A percentile compares a stretch with the other conserved stretches of the same genome.
phyloP scores from a whole-genome alignment of 2,329 filamentous ascomycete species.

The Xylaria multiplex region DNA sequence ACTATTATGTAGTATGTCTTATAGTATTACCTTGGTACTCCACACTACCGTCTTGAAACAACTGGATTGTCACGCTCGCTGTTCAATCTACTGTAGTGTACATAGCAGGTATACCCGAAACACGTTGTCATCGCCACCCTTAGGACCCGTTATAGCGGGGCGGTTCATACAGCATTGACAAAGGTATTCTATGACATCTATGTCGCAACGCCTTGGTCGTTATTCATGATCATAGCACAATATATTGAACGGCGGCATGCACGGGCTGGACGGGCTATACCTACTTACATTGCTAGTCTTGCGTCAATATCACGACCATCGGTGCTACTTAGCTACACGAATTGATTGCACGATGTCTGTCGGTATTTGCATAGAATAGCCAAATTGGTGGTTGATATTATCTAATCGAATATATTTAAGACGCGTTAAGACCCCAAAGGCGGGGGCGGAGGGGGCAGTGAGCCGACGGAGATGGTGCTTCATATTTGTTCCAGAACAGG shows the following conservation, averaged over 20 bases:
- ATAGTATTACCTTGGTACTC: neutral
- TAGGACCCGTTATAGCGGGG: constrained; percentile 2
- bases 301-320: neutral
- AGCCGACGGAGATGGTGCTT: constrained; percentile 39
- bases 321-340: neutral
- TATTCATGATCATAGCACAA: neutral
- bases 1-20: neutral
- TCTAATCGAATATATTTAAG: constrained; percentile 21
- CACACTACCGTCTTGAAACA: constrained; percentile 18
- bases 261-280: neutral
- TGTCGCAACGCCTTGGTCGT: neutral
- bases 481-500: constrained; percentile 48
- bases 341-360: too few relatives aligned
- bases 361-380: neutral
- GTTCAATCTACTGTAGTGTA: neutral
- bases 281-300: neutral
- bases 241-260: neutral
- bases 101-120: constrained; percentile 3
- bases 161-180: neutral
- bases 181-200: neutral
- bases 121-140: constrained; percentile 6
- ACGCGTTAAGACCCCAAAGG: constrained; percentile 10
- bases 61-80: constrained; percentile 10
- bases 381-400: constrained; percentile 20
- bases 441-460: neutral